Evolutionary conservation across 805 yeast genomes (phyloP), one percentile per base, ranked within the genome.

Genomic region (Lipomyces yamadae): DNA sequence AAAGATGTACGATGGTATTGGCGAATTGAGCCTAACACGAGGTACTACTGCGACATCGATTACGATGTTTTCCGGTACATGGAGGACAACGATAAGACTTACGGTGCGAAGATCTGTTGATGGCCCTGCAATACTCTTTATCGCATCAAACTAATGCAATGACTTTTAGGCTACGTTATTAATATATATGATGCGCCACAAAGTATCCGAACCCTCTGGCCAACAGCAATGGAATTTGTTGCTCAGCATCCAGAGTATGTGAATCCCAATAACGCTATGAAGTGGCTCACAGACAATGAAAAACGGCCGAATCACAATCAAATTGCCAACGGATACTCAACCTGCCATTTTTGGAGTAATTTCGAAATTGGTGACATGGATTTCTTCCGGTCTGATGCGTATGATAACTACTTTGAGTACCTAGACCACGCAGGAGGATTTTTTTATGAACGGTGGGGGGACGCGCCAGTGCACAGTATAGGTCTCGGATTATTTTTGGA

Each of bases 371-470:
- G 88, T 11, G 88, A 90, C 73, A 83, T 92, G 89, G 94, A 92
- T 70, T 92, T 92, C 72, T 89, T 81, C 78, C 79, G 97, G 61
- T 78, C 83, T 32, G 87, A 89, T 62, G 85, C 92, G 0, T 92
- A 91, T 74, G 79, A 81, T 50, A 77, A 78, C 11, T 91, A 89
- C 86, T 85, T 88, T 73, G 79, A 88, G 39, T 78, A 81, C 73
- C 78, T 92, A 52, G 97, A 91, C 65, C 68, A 81, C 2, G 77
- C 87, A 0, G 95, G 96, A 24, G 94, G 94, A 3, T 91, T 91
- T 74, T 92, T 90, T 76, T 92, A 92, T 73, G 97, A 92, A 76
- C 79, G 97, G 64, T 91, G 97, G 97, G 97, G 97, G 2, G 97
- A 91, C 79, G 97, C 96, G 0, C 97, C 97, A 0, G 95, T 91